A percentile compares a stretch with the other conserved stretches of the same genome.
These are phyloP conservation scores for Perilla frutescens DNA, from an alignment of 257 asterid species.

Conservation along the genomic window DNA sequence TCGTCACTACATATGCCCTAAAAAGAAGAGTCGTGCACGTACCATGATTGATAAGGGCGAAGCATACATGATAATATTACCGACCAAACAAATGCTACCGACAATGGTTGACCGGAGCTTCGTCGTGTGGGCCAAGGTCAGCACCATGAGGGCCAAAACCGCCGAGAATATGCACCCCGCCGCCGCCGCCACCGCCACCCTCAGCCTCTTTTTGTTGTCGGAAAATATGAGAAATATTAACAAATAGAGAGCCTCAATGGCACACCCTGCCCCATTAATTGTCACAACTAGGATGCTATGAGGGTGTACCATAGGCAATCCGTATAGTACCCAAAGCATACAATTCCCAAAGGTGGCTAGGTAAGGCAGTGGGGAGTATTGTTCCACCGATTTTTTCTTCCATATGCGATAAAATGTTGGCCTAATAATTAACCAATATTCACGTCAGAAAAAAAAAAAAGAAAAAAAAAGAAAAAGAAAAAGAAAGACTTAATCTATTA, in stretches of 20 bases:
- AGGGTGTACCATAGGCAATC: constrained; percentile 81
- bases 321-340: constrained; percentile 83
- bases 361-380: constrained; percentile 77
- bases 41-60: constrained; percentile 87
- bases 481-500: too few relatives aligned
- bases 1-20: too few relatives aligned
- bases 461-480: too few relatives aligned
- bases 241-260: constrained; percentile 60
- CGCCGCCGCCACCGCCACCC: constrained; percentile 40
- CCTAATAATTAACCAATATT: too few relatives aligned
- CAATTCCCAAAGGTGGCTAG: constrained; percentile 79
- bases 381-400: constrained; percentile 75
- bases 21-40: too few relatives aligned
- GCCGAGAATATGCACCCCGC: constrained; percentile 59
- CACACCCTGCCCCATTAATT: constrained; percentile 72
- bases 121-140: constrained; percentile 50
- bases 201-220: constrained; percentile 51
- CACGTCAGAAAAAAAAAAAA: too few relatives aligned
- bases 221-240: constrained; percentile 51
- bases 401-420: constrained; percentile 73
- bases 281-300: constrained; percentile 74
- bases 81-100: constrained; percentile 76
- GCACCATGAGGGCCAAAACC: constrained; percentile 53
- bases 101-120: constrained; percentile 67
- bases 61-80: constrained; percentile 85